These are phyloP conservation scores for Sporothrix euskadiensis DNA, from an alignment of 2,329 filamentous ascomycete genomes.

Conservation along the genomic window DNA sequence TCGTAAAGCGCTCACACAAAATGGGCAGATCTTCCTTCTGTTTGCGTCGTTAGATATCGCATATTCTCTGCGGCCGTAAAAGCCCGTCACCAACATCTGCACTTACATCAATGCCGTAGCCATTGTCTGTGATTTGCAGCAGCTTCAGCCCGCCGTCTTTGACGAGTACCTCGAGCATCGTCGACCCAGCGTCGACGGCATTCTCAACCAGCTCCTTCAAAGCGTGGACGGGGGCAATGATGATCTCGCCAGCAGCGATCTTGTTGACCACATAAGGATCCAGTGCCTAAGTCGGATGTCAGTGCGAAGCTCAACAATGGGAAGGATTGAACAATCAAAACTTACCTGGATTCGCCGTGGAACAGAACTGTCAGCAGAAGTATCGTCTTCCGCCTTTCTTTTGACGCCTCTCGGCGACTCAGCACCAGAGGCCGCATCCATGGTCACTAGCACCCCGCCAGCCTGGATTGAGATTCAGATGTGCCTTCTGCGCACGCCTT, in stretches of 20 bases:
- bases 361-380: not conserved
- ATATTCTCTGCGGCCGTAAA: not conserved
- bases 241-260: conserved; percentile 97
- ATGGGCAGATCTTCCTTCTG: conserved; percentile 90
- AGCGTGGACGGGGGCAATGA: conserved; percentile 93
- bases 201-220: conserved; percentile 97
- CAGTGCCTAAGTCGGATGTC: conserved; percentile 60
- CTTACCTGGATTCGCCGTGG: conserved; percentile 52
- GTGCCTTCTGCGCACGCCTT: not conserved
- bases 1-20: conserved; percentile 93
- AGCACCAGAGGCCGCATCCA: not conserved
- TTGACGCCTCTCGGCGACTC: conserved; percentile 27
- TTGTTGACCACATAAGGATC: conserved; percentile 96
- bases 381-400: conserved; percentile 25
- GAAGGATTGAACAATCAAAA: not conserved
- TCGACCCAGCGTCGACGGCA: conserved; percentile 94
- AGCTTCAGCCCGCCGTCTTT: conserved; percentile 95
- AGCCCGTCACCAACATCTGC: not conserved
- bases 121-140: conserved; percentile 96
- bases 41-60: conserved; percentile 25
- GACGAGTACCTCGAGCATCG: conserved; percentile 82
- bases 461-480: not conserved
- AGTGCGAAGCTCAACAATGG: not conserved
- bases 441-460: conserved; percentile 25
- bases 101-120: conserved; percentile 83